Base-by-base conservation (phyloP, 306 rosid genomes). In the Sophora flavescens region DNA sequence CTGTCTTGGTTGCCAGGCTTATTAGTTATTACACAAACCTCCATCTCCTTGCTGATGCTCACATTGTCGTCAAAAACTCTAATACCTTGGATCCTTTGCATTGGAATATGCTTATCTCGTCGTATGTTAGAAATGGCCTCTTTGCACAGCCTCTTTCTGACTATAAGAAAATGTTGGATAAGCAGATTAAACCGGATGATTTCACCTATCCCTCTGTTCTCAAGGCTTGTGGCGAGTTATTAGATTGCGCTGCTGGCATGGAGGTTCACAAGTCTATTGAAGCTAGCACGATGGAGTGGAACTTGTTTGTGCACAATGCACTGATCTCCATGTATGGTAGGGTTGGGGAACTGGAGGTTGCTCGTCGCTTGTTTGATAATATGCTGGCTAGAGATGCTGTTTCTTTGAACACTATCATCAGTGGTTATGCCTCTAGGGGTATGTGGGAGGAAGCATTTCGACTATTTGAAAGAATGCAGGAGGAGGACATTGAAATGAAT, bases 401-500 rank as follows among this genome's bases (percentile, higher is more conserved):
- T 80, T 89, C 98, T 54, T 92, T 95, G 95, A 90, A 91, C 79
- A 80, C 91, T 50, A 85, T 95, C 75, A 92, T 95, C 22, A 87
- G 92, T 42, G 80, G 85, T 83, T 95, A 89, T 87, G 88, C 95
- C 45, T 84, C 87, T 38, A 88, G 75, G 84, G 88, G 90, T 32
- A 76, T 85, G 96, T 89, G 93, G 97, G 75, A 65, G 62, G 95
- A 95, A 53, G 97, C 92, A 13, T 67, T 90, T 77, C 79, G 75
- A 78, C 75, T 92, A 14, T 92, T 92, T 71, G 84, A 78, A 22
- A 66, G 72, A 10, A 86, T 92, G 94, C 82, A 63, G 58, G 72
- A 62, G 57, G 90, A 84, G 81, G 72, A 84, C 72, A 38, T 78
- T 63, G 90, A 85, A 72, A 70, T 79, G n/a, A 84, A 85, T 79